Conservation (phyloP, 2,329 filamentous ascomycete species). For the Phyllosticta paracitricarpa region DNA sequence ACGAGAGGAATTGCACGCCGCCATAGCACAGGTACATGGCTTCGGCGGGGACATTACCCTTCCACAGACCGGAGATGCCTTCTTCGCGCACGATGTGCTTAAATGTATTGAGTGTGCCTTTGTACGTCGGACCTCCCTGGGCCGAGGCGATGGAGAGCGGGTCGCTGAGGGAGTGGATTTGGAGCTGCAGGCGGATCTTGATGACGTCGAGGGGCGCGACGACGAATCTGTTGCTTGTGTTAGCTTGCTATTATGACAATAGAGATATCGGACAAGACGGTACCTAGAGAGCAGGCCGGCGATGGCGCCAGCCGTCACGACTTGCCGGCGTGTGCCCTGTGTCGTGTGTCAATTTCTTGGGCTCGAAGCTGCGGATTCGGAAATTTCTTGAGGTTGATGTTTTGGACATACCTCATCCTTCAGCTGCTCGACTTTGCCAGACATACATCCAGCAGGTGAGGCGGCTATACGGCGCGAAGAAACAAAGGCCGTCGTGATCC, state of each 20-base stretch:
- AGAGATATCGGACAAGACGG: conserved; percentile 5
- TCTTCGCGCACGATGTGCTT: conserved; percentile 69
- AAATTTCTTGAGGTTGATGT: not conserved
- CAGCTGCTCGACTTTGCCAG: conserved; percentile 50
- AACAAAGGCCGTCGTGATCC: not conserved
- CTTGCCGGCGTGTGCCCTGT: conserved; percentile 56
- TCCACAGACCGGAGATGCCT: conserved; percentile 82
- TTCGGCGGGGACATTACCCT: conserved; percentile 94
- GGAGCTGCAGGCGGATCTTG: conserved; percentile 94
- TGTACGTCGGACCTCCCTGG: conserved; percentile 47
- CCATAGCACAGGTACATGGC: conserved; percentile 88
- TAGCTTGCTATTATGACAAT: conserved; percentile 1
- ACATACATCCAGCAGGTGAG: conserved; percentile 46
- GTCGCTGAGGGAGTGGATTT: conserved; percentile 73
- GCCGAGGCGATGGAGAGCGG: conserved; percentile 46
- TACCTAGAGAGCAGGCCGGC: conserved; percentile 85
- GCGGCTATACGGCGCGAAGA: not conserved
- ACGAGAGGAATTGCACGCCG: conserved; percentile 79
- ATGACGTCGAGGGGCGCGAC: conserved; percentile 93
- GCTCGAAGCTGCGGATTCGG: not conserved
- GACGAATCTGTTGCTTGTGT: conserved; percentile 55
- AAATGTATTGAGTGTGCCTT: conserved; percentile 67
- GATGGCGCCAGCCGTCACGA: conserved; percentile 54
- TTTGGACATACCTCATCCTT: conserved; percentile 52
- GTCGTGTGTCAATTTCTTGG: conserved; percentile 12